Base-by-base conservation (phyloP, 768 basidiomycete species). In the Kwoniella sp. region DNA sequence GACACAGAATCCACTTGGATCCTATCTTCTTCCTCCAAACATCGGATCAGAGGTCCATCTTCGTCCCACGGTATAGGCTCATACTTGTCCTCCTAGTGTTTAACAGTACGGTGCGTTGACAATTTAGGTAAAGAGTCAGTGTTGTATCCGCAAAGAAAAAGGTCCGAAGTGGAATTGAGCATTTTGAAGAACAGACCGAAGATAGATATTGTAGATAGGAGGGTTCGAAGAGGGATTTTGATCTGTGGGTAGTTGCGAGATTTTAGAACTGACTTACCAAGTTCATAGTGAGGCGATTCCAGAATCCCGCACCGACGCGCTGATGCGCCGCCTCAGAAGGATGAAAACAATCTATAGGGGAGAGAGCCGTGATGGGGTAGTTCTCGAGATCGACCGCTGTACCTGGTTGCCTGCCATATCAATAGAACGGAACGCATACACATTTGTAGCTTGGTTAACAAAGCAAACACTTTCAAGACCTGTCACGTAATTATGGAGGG, bases 291-390 rank as follows among this genome's bases (percentile, higher is more conserved):
- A 78, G 49, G 44, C 77, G 37, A 58, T 73, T 76, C 77, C 77
- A 78, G 24, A 78, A 58, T n/a, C 77, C 77, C n/a, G 68, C 70
- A 12, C 71, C 75, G 12, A 78, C 68, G 4, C 77, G 53, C 50
- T 68, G 61, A 62, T 78, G 77, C 2, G 68, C 72, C 17, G 52
- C 47, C 26, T 64, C 69, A 25, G 71, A 73, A 22, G 77, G 77
- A 51, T 78, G 77, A 58, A 76, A 78, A 50, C 77, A 78, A 47
- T 78, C 77, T 13, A 74, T 64, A 3, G 64, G 60, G 13, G 67
- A 69, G 22, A 78, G 62, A 5, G 73, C 71, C 36, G 69, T 68
- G 22, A 70, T 70, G 19, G 77, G 77, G 54, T 69, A 78, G 25
- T 64, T 46, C 12, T 49, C 70, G 7, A 78, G 65, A 55, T 74